Conservation (phyloP, 257 asterid species). For the Cynanchum wilfordii region DNA sequence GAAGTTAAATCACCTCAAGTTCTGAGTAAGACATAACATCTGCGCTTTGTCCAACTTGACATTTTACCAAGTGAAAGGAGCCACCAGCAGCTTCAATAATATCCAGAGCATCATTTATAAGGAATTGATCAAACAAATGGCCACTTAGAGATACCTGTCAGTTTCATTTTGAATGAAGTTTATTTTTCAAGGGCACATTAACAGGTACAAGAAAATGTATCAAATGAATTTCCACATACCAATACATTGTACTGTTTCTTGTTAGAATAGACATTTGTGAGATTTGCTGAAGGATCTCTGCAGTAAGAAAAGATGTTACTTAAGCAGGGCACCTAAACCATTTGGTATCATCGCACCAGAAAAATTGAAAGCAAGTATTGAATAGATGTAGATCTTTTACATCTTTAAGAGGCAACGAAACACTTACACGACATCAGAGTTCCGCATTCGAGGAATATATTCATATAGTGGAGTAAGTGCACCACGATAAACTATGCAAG, state of each 20-base stretch:
- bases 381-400: background rate
- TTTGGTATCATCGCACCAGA: background rate
- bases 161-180: conserved; percentile 18
- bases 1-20: conserved; percentile 57
- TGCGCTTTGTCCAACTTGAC: conserved; percentile 86
- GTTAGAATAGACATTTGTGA: conserved; percentile 30
- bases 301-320: conserved; percentile 2
- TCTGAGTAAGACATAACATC: conserved; percentile 72
- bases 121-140: conserved; percentile 86
- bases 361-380: background rate
- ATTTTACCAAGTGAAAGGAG: conserved; percentile 88
- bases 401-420: conserved; percentile 1
- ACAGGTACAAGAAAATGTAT: background rate
- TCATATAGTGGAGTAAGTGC: conserved; percentile 62
- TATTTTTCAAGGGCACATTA: background rate
- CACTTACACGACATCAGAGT: conserved; percentile 70
- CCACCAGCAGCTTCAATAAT: conserved; percentile 96
- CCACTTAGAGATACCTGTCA: conserved; percentile 85
- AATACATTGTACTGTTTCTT: conserved; percentile 60
- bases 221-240: conserved; percentile 34
- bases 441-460: conserved; percentile 85
- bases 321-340: background rate
- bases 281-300: conserved; percentile 48
- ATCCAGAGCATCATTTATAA: conserved; percentile 91
- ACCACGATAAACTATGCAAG: conserved; percentile 82